These are phyloP conservation scores for Dactylonectria macrodidyma DNA, from an alignment of 2,329 filamentous ascomycete genomes.

Conservation along the genomic window DNA sequence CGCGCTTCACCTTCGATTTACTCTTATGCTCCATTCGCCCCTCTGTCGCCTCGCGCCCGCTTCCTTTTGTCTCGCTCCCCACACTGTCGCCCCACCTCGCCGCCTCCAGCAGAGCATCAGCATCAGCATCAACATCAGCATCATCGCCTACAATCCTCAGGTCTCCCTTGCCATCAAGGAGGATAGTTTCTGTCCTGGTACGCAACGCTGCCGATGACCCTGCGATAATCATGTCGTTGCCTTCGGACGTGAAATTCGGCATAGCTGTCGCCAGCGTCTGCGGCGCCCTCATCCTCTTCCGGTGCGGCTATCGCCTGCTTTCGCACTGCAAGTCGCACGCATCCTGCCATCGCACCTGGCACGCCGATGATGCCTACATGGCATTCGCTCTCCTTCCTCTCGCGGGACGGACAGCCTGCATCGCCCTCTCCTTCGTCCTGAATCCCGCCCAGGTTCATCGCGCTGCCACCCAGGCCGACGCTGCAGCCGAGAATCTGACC, in stretches of 20 bases:
- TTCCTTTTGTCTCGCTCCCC: no score
- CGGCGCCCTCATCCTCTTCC: slow-evolving; percentile 39
- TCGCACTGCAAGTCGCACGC: slow-evolving; percentile 37
- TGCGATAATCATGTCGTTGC: no score
- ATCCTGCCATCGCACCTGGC: slow-evolving; percentile 43
- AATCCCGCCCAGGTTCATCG: slow-evolving; percentile 34
- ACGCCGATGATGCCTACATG: slow-evolving; percentile 45
- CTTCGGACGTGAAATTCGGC: slow-evolving; percentile 28
- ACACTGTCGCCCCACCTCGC: no score
- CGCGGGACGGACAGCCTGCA: slow-evolving; percentile 39
- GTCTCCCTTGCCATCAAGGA: no score
- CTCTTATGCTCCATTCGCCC: no score
- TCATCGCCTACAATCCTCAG: no score
- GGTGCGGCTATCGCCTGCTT: slow-evolving; percentile 41
- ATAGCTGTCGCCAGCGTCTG: slow-evolving; percentile 39
- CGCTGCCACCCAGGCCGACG: slow-evolving; percentile 12
- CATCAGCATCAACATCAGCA: no score
- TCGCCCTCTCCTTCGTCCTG: slow-evolving; percentile 36
- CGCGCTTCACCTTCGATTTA: no score
- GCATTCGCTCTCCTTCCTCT: slow-evolving; percentile 44
- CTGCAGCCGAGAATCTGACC: slow-evolving; percentile 27
- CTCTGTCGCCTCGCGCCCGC: no score
- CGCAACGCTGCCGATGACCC: no score
- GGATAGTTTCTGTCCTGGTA: no score
- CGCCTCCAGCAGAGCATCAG: no score